phyloP scores from a whole-genome alignment of 2,329 filamentous ascomycete species.

The Aureobasidium sp. region DNA sequence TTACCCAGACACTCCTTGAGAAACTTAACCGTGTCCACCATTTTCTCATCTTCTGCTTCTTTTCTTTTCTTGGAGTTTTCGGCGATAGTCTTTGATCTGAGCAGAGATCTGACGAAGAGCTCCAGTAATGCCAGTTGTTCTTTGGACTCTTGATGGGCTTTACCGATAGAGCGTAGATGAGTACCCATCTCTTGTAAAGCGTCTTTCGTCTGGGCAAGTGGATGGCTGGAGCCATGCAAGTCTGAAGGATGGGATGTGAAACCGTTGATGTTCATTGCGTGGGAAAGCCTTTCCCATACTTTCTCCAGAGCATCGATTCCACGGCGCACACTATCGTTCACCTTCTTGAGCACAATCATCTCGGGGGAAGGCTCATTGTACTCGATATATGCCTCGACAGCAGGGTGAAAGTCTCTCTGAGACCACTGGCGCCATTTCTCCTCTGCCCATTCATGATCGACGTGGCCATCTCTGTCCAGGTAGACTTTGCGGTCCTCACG shows the following conservation, averaged over 20 bases:
- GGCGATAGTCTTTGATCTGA: background rate
- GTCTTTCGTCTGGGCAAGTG: background rate
- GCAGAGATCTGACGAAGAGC: background rate
- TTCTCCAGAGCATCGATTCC: background rate
- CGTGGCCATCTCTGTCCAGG: background rate
- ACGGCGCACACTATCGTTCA: background rate
- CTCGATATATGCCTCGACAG: background rate
- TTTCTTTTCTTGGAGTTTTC: background rate
- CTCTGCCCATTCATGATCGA: background rate
- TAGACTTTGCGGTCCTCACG: background rate
- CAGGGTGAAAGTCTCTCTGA: background rate
- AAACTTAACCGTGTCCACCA: background rate
- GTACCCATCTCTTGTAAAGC: background rate
- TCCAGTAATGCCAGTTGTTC: background rate
- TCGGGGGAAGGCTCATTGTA: background rate
- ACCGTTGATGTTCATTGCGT: background rate
- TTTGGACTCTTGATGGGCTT: background rate
- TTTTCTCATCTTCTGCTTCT: background rate
- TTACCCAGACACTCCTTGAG: background rate
- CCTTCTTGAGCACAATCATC: background rate
- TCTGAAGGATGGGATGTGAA: background rate
- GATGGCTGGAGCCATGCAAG: background rate
- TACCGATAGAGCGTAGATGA: background rate
- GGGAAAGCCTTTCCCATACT: too few species aligned
- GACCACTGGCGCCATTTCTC: background rate